These are phyloP conservation scores for Cercospora zeina DNA, from an alignment of 2,329 filamentous ascomycete species.

Conservation along the genomic window DNA sequence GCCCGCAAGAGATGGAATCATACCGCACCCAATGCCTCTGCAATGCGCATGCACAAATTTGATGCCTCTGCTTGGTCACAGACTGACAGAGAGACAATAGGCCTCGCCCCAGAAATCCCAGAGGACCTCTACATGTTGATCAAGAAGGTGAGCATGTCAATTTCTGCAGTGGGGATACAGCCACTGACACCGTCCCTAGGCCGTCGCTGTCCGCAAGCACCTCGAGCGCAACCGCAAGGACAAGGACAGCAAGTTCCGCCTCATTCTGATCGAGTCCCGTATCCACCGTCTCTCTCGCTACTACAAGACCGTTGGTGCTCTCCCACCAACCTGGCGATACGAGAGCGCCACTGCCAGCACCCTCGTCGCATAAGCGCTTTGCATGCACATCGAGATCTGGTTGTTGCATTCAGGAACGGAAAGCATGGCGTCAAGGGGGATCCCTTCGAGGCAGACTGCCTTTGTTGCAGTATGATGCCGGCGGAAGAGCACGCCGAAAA, in stretches of 20 bases:
- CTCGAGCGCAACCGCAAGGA: conserved; percentile 99
- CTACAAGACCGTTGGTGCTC: conserved; percentile 92
- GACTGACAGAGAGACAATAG: conserved; percentile 61
- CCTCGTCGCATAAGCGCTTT: conserved; percentile 74
- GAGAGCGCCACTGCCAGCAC: conserved; percentile 96
- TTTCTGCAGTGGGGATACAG: not conserved
- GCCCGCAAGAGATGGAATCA: conserved; percentile 33
- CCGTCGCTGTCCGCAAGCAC: conserved; percentile 99
- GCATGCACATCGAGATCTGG: conserved; percentile 17
- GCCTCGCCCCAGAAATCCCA: conserved; percentile 96
- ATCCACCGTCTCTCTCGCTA: conserved; percentile 99
- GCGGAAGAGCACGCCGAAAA: conserved; percentile 21
- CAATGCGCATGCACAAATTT: conserved; percentile 33
- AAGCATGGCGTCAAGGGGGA: conserved; percentile 31
- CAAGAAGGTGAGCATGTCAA: conserved; percentile 76
- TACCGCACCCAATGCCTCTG: conserved; percentile 20
- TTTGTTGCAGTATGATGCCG: conserved; percentile 20
- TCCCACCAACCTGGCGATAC: conserved; percentile 96
- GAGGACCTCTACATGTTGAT: conserved; percentile 99
- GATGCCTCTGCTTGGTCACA: conserved; percentile 47
- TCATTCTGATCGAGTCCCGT: conserved; percentile 99
- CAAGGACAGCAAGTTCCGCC: conserved; percentile 99
- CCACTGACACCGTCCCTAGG: conserved; percentile 53
- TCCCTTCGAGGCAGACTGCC: conserved; percentile 17
- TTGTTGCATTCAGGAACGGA: conserved; percentile 24